Evolutionary conservation across 805 yeast species (phyloP), one percentile per base, ranked within the genome.

Genomic region (Phaffomyces thermotolerans): DNA sequence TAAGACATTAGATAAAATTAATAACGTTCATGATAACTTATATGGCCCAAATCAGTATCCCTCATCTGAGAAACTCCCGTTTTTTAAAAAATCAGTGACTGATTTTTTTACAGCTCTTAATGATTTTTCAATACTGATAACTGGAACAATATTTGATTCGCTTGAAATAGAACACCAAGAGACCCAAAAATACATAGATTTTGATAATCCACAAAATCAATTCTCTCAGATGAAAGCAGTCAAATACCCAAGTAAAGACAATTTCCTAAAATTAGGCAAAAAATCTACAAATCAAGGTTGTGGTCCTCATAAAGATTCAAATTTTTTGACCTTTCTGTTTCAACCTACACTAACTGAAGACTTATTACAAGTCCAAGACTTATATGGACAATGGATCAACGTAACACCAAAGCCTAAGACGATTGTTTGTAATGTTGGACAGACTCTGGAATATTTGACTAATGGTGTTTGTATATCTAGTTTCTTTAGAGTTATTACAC

Each of bases 11-110:
- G 66, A 72, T 0, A 15, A 18, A 1, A 49, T 53, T 13, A 61
- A 51, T 13, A 65, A 59, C 13, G 40, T 51, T 5, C 71, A 69
- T 49, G 59, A 62, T 35, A 70, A 71, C 42, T 57, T 72, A 38
- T 71, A 68, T 45, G 76, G 76, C 0, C 75, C 75, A 22, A 71
- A 71, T 50, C 54, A 67, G 43, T 72, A 74, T 71, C 77, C 77
- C 0, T 64, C 62, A 34, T 54, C 47, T 7, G 31, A 46, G 6
- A 40, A 40, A 7, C 51, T 64, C 2, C 77, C 76, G 1, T 37
- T 54, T 4, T 71, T 71, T 52, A 54, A 65, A 40, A 63, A 46
- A 10, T 45, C 50, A 1, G 51, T 57, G 7, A 45, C 45, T 5
- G 42, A 41, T 13, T 77, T 76, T 58, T 66, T 78, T 31, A 57